Conservation (phyloP, 306 rosid genomes). For the Lablab purpureus region DNA sequence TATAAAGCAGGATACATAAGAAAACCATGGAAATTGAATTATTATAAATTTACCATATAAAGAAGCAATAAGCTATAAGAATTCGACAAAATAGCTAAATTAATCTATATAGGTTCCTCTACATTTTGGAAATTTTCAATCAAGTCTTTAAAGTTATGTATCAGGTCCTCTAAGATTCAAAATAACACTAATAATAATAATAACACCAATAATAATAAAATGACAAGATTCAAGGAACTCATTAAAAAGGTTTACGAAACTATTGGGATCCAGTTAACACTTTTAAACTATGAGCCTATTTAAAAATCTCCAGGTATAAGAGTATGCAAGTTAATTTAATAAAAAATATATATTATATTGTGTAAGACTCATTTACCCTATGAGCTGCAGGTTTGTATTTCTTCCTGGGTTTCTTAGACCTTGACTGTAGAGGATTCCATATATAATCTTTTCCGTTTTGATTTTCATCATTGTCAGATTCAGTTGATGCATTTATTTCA, state of each 20-base stretch:
- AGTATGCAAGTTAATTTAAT: conserved; percentile 30
- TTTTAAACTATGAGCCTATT: not conserved
- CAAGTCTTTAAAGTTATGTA: not conserved
- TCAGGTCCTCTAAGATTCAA: not conserved
- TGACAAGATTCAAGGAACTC: conserved; percentile 16
- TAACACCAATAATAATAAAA: not conserved
- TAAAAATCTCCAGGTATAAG: conserved; percentile 6
- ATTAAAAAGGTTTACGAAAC: conserved; percentile 2
- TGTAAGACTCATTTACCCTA: conserved; percentile 62
- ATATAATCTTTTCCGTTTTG: conserved; percentile 66
- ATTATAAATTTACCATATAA: conserved; percentile 11
- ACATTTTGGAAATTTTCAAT: not conserved
- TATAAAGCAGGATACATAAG: not conserved
- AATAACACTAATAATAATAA: not conserved
- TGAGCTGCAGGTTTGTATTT: conserved; percentile 91
- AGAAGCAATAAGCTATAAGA: conserved; percentile 23
- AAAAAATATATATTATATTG: not conserved
- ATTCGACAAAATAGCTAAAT: not conserved
- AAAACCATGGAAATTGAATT: conserved; percentile 8
- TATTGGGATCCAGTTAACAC: not conserved
- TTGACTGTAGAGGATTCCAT: conserved; percentile 80
- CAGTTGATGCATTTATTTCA: conserved; percentile 50
- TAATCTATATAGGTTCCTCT: not conserved
- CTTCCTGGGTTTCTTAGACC: conserved; percentile 66
- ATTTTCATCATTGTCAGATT: conserved; percentile 56